Percentiles rank a stretch among this genome's conserved stretches.
phyloP scores from a whole-genome alignment of 306 rosid genomes.

The Prunus persica region DNA sequence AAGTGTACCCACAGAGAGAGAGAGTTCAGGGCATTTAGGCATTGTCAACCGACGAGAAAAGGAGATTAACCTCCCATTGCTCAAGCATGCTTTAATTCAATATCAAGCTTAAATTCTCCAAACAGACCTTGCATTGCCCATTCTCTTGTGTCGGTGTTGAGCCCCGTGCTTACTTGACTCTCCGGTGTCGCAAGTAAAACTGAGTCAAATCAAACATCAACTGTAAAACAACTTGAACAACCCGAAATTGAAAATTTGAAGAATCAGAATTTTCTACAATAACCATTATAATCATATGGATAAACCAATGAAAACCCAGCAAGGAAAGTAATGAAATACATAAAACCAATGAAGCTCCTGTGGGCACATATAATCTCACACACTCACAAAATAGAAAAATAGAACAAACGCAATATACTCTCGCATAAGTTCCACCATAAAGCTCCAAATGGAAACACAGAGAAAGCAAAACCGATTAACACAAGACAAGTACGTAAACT shows the following conservation, averaged over 20 bases:
- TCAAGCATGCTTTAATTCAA: too few relatives aligned
- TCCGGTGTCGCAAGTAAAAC: conserved; percentile 63
- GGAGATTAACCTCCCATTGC: too few relatives aligned
- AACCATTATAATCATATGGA: background rate
- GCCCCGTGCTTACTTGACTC: conserved; percentile 50
- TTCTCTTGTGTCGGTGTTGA: conserved; percentile 46
- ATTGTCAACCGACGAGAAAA: background rate
- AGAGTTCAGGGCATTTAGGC: background rate
- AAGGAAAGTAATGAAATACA: background rate
- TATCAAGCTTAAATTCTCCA: background rate
- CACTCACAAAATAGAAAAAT: background rate
- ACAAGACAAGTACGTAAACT: background rate
- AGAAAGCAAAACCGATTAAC: background rate
- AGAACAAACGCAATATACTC: background rate
- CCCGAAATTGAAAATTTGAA: background rate
- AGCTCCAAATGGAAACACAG: conserved; percentile 1
- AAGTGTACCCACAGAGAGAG: background rate
- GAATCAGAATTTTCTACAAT: background rate
- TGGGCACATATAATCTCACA: background rate
- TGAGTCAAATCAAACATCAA: conserved; percentile 25
- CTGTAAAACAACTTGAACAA: background rate
- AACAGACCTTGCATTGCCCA: conserved; percentile 78
- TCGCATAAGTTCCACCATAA: background rate
- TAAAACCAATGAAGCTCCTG: background rate
- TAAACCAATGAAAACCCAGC: background rate